A percentile compares a stretch with the other conserved stretches of the same genome.
phyloP scores from a whole-genome alignment of 2,329 filamentous ascomycete genomes.

The Ophiostoma pallidulum region DNA sequence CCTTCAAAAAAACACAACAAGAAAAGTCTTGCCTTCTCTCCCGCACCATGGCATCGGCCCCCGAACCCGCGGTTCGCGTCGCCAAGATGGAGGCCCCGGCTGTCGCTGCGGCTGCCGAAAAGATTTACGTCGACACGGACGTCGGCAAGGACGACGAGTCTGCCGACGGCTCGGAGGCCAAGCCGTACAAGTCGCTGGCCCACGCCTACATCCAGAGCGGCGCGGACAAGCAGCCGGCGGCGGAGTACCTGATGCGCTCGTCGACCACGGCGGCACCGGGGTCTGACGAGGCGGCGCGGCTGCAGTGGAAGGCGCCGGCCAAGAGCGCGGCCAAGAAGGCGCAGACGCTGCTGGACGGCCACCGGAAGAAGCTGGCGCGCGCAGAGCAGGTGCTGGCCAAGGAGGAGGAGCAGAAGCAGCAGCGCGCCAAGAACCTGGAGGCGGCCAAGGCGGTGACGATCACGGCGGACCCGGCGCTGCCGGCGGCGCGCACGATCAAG shows the following conservation, averaged over 20 bases:
- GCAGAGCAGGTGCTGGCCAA: constrained; percentile 63
- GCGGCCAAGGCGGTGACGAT: constrained; percentile 72
- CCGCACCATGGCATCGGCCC: constrained; percentile 17
- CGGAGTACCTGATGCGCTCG: constrained; percentile 59
- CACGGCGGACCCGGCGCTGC: constrained; percentile 63
- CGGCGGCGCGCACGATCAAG: constrained; percentile 64
- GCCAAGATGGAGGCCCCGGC: constrained; percentile 22
- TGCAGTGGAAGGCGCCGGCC: constrained; percentile 71
- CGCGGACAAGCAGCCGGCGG: constrained; percentile 45
- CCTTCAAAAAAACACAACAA: not conserved
- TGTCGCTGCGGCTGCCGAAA: constrained; percentile 25
- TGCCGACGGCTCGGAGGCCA: constrained; percentile 58
- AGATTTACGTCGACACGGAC: constrained; percentile 73
- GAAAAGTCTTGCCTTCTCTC: not conserved
- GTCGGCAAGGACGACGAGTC: constrained; percentile 60
- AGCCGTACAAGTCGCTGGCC: constrained; percentile 73
- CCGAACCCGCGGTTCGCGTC: constrained; percentile 42
- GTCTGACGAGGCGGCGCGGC: constrained; percentile 52
- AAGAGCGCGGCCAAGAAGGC: constrained; percentile 85
- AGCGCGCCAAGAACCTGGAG: constrained; percentile 60
- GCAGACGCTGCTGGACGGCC: constrained; percentile 59
- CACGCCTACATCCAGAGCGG: constrained; percentile 68
- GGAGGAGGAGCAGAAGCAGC: constrained; percentile 63
- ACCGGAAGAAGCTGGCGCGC: constrained; percentile 78
- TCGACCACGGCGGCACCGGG: constrained; percentile 56